Conservation (phyloP, 805 yeast genomes). For the Alloascoidea africana region DNA sequence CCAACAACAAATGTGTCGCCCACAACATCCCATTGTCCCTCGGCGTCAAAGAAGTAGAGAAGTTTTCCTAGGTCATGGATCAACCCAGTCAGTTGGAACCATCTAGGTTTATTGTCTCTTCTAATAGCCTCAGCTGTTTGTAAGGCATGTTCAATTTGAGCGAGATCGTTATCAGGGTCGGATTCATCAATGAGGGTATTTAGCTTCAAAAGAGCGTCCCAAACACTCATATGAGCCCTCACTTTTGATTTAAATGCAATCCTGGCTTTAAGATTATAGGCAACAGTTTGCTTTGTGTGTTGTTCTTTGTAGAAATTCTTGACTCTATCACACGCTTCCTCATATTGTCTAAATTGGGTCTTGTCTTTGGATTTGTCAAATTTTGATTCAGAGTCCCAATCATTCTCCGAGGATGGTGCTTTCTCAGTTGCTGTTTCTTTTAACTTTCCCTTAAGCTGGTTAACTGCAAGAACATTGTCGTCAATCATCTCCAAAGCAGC, state of each 20-base stretch:
- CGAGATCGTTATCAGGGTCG: constrained; percentile 62
- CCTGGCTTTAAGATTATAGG: constrained; percentile 56
- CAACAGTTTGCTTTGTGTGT: constrained; percentile 56
- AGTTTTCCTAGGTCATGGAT: constrained; percentile 62
- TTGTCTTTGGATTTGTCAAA: constrained; percentile 15
- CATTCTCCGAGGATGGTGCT: no score
- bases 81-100: constrained; percentile 65
- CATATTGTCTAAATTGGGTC: constrained; percentile 44
- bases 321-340: constrained; percentile 53
- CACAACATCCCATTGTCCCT: constrained; percentile 72
- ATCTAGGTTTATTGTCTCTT: constrained; percentile 49
- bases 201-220: constrained; percentile 54
- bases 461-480: constrained; percentile 1
- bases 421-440: constrained; percentile 4
- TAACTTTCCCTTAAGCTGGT: constrained; percentile 1
- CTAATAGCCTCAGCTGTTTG: constrained; percentile 68
- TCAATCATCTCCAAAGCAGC: background rate
- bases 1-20: constrained; percentile 73
- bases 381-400: constrained; percentile 10
- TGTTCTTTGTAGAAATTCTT: constrained; percentile 53
- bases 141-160: constrained; percentile 61
- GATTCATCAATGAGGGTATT: constrained; percentile 53
- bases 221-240: constrained; percentile 51
- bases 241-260: constrained; percentile 55
- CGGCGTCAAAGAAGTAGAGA: constrained; percentile 52